phyloP scores from a whole-genome alignment of 495 filamentous ascomycete species.

The Darksidea phi region DNA sequence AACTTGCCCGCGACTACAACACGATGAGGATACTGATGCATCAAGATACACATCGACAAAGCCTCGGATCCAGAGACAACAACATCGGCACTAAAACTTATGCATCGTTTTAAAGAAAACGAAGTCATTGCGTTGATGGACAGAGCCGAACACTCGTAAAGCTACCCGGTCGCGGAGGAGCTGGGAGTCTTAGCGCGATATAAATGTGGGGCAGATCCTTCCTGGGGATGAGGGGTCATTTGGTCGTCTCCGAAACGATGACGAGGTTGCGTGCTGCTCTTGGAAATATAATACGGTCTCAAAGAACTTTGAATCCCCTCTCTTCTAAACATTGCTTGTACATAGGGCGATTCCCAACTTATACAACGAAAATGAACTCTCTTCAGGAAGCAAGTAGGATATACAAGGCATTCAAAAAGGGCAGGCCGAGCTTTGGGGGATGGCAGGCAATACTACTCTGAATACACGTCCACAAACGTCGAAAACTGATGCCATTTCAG shows the following conservation, averaged over 20 bases:
- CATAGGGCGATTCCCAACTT: not conserved
- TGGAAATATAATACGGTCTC: conserved; percentile 7
- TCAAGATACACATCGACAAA: conserved; percentile 62
- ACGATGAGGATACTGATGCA: conserved; percentile 12
- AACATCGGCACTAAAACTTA: conserved; percentile 69
- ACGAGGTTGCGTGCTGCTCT: conserved; percentile 13
- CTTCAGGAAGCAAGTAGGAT: conserved; percentile 67
- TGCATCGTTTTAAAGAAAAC: conserved; percentile 74
- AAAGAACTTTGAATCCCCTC: too few species aligned
- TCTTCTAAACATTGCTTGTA: too few species aligned
- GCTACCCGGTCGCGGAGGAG: not conserved
- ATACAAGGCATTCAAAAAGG: conserved; percentile 57
- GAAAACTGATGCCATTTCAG: too few species aligned
- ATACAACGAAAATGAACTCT: conserved; percentile 28
- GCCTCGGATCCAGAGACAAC: conserved; percentile 47
- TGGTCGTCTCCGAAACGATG: conserved; percentile 11
- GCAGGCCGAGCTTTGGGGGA: conserved; percentile 60
- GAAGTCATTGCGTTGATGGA: conserved; percentile 72
- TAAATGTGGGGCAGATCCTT: conserved; percentile 20
- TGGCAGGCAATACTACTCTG: conserved; percentile 41
- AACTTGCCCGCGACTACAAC: conserved; percentile 25
- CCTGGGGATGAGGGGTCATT: conserved; percentile 11
- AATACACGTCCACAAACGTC: too few species aligned
- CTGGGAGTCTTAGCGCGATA: conserved; percentile 12
- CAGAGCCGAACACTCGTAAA: conserved; percentile 45